These are phyloP conservation scores for Cytospora chrysosperma DNA, from an alignment of 2,329 filamentous ascomycete species.

Conservation along the genomic window DNA sequence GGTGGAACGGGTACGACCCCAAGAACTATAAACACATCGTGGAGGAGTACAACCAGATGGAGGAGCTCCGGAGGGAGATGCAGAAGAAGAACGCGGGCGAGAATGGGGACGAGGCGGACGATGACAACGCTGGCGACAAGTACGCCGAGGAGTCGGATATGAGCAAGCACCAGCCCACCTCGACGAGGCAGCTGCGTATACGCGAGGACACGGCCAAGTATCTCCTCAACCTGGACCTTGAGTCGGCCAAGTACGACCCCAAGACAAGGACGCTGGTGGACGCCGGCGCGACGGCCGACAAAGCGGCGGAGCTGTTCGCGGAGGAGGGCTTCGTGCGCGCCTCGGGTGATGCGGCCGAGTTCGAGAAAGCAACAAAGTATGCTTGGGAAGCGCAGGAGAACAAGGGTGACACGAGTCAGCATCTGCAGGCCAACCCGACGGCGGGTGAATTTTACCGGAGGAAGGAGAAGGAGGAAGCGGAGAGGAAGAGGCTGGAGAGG, in stretches of 20 bases:
- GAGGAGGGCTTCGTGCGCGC: conserved; percentile 90
- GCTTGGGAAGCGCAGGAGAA: conserved; percentile 95
- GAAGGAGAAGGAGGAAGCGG: conserved; percentile 72
- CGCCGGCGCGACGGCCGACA: conserved; percentile 75
- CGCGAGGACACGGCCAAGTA: conserved; percentile 98
- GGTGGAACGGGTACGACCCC: conserved; percentile 97
- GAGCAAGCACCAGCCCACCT: conserved; percentile 88
- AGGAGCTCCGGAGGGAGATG: conserved; percentile 63
- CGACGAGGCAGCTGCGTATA: conserved; percentile 85
- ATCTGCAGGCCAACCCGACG: conserved; percentile 95
- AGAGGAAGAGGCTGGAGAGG: conserved; percentile 65
- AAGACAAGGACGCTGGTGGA: conserved; percentile 93
- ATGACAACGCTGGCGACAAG: conserved; percentile 63
- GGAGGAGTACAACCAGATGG: conserved; percentile 83
- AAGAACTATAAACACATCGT: conserved; percentile 84
- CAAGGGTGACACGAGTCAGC: conserved; percentile 73
- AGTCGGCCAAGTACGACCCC: conserved; percentile 96
- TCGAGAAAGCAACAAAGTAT: conserved; percentile 83
- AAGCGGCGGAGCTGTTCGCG: conserved; percentile 77
- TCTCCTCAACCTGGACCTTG: conserved; percentile 87
- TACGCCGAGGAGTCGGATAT: conserved; percentile 97
- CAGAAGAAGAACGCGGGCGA: conserved; percentile 50
- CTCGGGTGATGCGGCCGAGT: conserved; percentile 88
- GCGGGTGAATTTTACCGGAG: conserved; percentile 82
- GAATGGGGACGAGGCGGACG: conserved; percentile 52